Base-by-base conservation (phyloP, 441 rosid species). In the Aquilaria agallochum region DNA sequence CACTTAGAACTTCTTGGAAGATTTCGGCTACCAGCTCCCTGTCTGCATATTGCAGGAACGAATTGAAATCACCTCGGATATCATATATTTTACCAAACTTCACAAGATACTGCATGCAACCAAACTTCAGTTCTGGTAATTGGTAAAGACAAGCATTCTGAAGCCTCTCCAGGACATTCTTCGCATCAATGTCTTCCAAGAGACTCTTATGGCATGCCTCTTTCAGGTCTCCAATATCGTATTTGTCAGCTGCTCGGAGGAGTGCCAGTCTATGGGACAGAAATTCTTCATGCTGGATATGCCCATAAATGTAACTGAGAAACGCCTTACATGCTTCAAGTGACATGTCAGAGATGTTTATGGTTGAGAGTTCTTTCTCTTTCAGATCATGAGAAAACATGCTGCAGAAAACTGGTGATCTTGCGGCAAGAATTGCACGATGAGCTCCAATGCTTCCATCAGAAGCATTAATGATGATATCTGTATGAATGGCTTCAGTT, bases 61-160 rank as follows among this genome's bases (percentile, higher is more conserved):
- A 60, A 49, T 68, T 80, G 65, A 94, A 81, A 58, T 94, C 97
- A 12, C 90, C 95, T 10, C 73, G 80, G 49, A 94, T 94, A 59
- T 94, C 98, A 20, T 60, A 87, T 76, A 94, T 87, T 79, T 90
- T 90, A 42, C 96, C 91, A 61, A 94, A 94, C 85, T 78, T 90
- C 83, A 88, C 92, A 10, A 90, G 97, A 79, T 90, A 93, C 72
- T 58, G 69, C 96, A 88, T 63, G 80, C 98, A 90, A 77, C 88
- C 71, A 46, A 63, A 64, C 83, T 88, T 93, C 72, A 93, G 79
- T 56, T 87, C 82, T 13, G 81, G 84, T 69, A 93, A 65, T 50
- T 79, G 81, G 57, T 81, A 93, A 2, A 88, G 73, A 44, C 78
- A 74, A n/a, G 96, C 95, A 53, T 70, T 86, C 50, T 86, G 95